Evolutionary conservation across 345 rosid species (phyloP), one percentile per base, ranked within the genome.

Genomic region (Eucalyptus pauciflora): DNA sequence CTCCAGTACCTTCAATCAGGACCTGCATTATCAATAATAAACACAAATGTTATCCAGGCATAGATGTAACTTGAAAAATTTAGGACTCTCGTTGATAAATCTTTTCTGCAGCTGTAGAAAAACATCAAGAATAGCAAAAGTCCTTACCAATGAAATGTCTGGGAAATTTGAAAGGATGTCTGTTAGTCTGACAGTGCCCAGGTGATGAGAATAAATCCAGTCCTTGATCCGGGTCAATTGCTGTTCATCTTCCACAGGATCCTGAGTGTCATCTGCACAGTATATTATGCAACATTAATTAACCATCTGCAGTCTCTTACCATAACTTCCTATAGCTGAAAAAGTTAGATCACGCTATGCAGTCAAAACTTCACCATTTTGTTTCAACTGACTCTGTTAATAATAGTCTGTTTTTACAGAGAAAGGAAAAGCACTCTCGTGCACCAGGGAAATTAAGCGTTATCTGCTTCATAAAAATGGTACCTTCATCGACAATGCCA

Each of bases 141-240:
- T 62, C 48, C 89, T 92, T 93, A 95, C 99, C 90, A 94, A 92
- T 90, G 99, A 95, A 91, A 97, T 95, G 90, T 96, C 98, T 24
- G 97, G 95, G 91, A 98, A 96, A 91, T 94, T 93, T 45, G 99
- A 94, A 88, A 97, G 97, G 86, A 96, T 89, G 87, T 96, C 99
- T 88, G 95, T 93, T 85, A 97, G 94, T 90, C 92, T 95, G 88
- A 98, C 52, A 80, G 93, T 92, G 85, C 94, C 91, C 37, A 93
- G 92, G 87, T 93, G 97, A 88, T 87, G 89, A 86, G 91, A 88
- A 88, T 81, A 91, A 89, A 96, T 93, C 99, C 99, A 98, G 37
- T 95, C 94, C 92, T 96, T 98, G 89, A 97, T 97, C 92, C 96
- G 95, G 86, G 89, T 91, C 89, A 95, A 88, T 91, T 98, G 97